Evolutionary conservation across 2,329 filamentous ascomycete genomes (phyloP).

Genomic region (Cadophora malorum): DNA sequence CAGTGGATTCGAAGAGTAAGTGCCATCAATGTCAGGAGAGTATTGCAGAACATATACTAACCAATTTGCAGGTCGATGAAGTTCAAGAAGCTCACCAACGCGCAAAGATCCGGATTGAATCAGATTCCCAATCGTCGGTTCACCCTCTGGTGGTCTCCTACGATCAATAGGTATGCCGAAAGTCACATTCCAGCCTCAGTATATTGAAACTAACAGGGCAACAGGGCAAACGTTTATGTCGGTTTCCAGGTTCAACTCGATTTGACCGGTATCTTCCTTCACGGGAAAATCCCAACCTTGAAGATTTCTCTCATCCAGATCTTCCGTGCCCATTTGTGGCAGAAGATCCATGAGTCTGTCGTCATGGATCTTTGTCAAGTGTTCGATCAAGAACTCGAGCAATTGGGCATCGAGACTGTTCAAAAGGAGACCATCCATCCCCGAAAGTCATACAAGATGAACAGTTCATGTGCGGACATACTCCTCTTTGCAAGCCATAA

Average conservation of each 20-base stretch:
- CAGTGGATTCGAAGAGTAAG: slow-evolving; percentile 18
- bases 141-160: slow-evolving; percentile 96
- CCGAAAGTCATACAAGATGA: slow-evolving; percentile 99
- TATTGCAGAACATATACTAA: slow-evolving; percentile 10
- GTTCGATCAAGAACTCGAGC: slow-evolving; percentile 76
- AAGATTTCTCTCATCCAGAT: slow-evolving; percentile 99
- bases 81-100: slow-evolving; percentile 98
- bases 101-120: slow-evolving; percentile 94
- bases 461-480: slow-evolving; percentile 98
- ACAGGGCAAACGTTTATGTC: slow-evolving; percentile 95
- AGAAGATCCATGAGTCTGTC: slow-evolving; percentile 98
- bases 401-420: slow-evolving; percentile 93
- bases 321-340: slow-evolving; percentile 99
- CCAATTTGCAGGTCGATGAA: slow-evolving; percentile 68
- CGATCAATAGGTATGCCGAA: slow-evolving; percentile 70
- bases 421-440: slow-evolving; percentile 99
- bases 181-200: background rate
- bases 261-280: slow-evolving; percentile 97
- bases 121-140: slow-evolving; percentile 99
- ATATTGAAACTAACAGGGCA: slow-evolving; percentile 53
- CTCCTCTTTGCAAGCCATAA: slow-evolving; percentile 97
- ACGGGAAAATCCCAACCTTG: slow-evolving; percentile 96
- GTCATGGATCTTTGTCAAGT: slow-evolving; percentile 99
- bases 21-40: background rate
- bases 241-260: slow-evolving; percentile 99